Percentiles rank a stretch among this genome's conserved stretches.
Conservation (phyloP, 2,329 filamentous ascomycete species). For the Aureobasidium vineae region DNA sequence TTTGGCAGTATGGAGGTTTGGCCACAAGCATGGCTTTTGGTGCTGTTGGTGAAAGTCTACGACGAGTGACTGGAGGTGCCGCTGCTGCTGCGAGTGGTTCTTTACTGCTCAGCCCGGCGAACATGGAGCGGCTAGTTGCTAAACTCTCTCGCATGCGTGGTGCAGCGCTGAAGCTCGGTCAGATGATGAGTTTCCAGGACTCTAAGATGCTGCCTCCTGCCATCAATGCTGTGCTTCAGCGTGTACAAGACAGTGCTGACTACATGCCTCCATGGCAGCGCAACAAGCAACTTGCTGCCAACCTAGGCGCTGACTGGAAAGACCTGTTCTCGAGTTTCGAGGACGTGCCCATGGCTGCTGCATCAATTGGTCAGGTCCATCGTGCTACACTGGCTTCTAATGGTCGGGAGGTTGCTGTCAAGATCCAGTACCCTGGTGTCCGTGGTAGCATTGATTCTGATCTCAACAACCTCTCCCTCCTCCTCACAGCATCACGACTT, state of each 20-base stretch:
- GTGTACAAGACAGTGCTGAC: slow-evolving; percentile 93
- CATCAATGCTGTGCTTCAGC: slow-evolving; percentile 85
- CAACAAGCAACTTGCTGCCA: slow-evolving; percentile 73
- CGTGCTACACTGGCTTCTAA: slow-evolving; percentile 74
- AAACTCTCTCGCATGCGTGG: slow-evolving; percentile 96
- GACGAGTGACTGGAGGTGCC: slow-evolving; percentile 70
- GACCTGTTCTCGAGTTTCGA: slow-evolving; percentile 81
- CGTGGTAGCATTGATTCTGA: slow-evolving; percentile 96
- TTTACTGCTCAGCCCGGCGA: slow-evolving; percentile 79
- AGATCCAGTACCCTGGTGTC: slow-evolving; percentile 96
- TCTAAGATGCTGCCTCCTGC: slow-evolving; percentile 86
- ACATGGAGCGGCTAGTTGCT: slow-evolving; percentile 89
- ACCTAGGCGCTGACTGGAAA: slow-evolving; percentile 81
- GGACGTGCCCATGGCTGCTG: slow-evolving; percentile 88
- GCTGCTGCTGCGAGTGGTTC: slow-evolving; percentile 59
- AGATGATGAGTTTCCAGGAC: slow-evolving; percentile 99
- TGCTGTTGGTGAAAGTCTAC: slow-evolving; percentile 79
- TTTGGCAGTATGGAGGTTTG: slow-evolving; percentile 94
- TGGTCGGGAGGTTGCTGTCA: slow-evolving; percentile 79
- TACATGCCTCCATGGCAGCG: slow-evolving; percentile 97
- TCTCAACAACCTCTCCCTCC: slow-evolving; percentile 85
- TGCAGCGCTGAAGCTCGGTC: slow-evolving; percentile 92
- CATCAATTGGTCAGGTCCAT: slow-evolving; percentile 96
- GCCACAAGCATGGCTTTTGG: slow-evolving; percentile 95
- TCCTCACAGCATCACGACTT: slow-evolving; percentile 85